These are phyloP conservation scores for Mariannaea elegans DNA, from an alignment of 2,329 filamentous ascomycete genomes.

Conservation along the genomic window DNA sequence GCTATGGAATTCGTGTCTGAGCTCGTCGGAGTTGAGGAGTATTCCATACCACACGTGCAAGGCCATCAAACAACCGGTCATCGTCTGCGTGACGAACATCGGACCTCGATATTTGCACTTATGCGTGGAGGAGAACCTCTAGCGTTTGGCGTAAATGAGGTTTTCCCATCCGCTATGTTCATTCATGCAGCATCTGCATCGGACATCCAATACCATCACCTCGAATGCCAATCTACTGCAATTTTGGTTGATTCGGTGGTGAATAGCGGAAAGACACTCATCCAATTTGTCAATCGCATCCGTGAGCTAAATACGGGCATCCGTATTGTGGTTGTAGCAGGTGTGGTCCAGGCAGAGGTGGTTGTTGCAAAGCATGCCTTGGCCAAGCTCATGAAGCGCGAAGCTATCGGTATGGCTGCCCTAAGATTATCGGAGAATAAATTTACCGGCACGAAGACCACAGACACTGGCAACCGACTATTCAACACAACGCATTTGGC, in stretches of 20 bases:
- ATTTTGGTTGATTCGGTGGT: conserved; percentile 69
- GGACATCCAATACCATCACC: conserved; percentile 54
- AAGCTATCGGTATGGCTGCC: conserved; percentile 54
- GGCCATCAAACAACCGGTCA: conserved; percentile 54
- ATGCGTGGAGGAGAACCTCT: conserved; percentile 72
- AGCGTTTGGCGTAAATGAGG: conserved; percentile 65
- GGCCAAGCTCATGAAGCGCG: conserved; percentile 26
- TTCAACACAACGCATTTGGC: conserved; percentile 64
- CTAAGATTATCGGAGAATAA: conserved; percentile 65
- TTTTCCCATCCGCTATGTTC: conserved; percentile 61
- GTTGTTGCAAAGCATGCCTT: conserved; percentile 26
- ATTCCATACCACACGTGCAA: conserved; percentile 61
- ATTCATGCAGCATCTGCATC: conserved; percentile 52
- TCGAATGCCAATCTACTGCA: conserved; percentile 51
- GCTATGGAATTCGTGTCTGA: conserved; percentile 57
- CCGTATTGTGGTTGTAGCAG: conserved; percentile 63
- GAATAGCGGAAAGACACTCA: conserved; percentile 50
- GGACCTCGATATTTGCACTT: conserved; percentile 64
- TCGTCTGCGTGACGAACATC: conserved; percentile 55
- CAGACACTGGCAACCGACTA: conserved; percentile 67
- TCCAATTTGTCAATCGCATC: conserved; percentile 40
- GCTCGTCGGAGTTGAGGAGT: conserved; percentile 59
- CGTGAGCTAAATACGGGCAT: conserved; percentile 48
- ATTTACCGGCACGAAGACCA: conserved; percentile 59
- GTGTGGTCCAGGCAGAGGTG: conserved; percentile 59